A percentile compares a stretch with the other conserved stretches of the same genome.
These are phyloP conservation scores for Pyricularia pennisetigena DNA, from an alignment of 2,329 filamentous ascomycete species.

Conservation along the genomic window DNA sequence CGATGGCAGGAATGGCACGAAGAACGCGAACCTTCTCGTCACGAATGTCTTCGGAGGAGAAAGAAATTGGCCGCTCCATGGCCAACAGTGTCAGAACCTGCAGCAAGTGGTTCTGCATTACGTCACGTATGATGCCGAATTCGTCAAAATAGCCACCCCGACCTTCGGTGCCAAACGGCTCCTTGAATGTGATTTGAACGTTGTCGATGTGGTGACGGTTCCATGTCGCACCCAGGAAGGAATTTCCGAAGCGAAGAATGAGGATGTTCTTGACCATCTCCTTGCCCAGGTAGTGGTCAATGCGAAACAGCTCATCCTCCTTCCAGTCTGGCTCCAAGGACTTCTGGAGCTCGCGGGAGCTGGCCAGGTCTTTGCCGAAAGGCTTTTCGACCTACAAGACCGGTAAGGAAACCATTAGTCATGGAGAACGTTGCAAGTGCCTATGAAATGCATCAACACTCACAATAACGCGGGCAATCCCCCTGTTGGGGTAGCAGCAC, in stretches of 20 bases:
- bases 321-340: constrained; percentile 96
- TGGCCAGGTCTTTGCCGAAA: constrained; percentile 92
- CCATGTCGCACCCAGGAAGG: constrained; percentile 97
- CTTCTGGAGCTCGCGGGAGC: constrained; percentile 88
- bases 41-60: constrained; percentile 95
- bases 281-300: constrained; percentile 98
- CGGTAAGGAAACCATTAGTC: constrained; percentile 11
- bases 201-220: constrained; percentile 99
- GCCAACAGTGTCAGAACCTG: constrained; percentile 93
- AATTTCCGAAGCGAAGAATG: constrained; percentile 95
- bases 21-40: constrained; percentile 98
- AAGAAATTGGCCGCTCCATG: constrained; percentile 97
- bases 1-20: constrained; percentile 83
- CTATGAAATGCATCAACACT: constrained; percentile 21
- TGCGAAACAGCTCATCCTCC: constrained; percentile 97
- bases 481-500: constrained; percentile 88
- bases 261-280: constrained; percentile 99
- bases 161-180: constrained; percentile 96
- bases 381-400: constrained; percentile 83
- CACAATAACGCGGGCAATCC: constrained; percentile 90
- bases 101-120: constrained; percentile 98
- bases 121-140: constrained; percentile 98
- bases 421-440: background rate
- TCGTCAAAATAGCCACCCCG: constrained; percentile 98
- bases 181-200: constrained; percentile 98